Evolutionary conservation across 768 basidiomycete genomes (phyloP).

Genomic region (Suillus sp.): DNA sequence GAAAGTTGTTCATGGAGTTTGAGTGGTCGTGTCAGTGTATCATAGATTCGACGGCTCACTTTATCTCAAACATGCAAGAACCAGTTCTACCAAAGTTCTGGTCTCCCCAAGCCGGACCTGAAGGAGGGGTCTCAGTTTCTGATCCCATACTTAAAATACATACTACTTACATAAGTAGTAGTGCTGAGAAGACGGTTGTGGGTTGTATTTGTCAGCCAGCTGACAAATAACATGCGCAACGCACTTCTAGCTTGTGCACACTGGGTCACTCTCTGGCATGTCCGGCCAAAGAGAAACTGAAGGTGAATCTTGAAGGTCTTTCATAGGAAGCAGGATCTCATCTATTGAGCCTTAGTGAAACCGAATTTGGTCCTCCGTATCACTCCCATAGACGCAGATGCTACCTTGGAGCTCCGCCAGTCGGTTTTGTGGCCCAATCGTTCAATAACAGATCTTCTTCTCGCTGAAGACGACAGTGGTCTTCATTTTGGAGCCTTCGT

Average conservation of each 20-base stretch:
- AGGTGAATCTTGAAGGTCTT: background rate
- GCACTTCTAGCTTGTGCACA: background rate
- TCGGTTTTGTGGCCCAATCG: slow-evolving; percentile 59
- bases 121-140: background rate
- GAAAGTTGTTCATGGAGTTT: background rate
- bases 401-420: slow-evolving; percentile 55
- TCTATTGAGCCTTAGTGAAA: background rate
- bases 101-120: background rate
- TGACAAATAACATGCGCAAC: background rate
- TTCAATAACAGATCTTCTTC: slow-evolving; percentile 48
- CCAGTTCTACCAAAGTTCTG: background rate
- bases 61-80: background rate
- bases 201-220: background rate
- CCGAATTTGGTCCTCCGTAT: slow-evolving; percentile 18
- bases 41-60: background rate
- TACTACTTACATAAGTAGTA: too few relatives aligned
- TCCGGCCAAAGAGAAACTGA: background rate
- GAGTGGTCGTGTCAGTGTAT: background rate
- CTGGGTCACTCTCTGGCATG: background rate
- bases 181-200: background rate
- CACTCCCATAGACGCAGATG: slow-evolving; percentile 39
- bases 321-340: background rate
- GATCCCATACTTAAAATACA: background rate
- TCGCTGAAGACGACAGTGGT: slow-evolving; percentile 54
- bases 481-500: slow-evolving; percentile 61